A percentile compares a stretch with the other conserved stretches of the same genome.
These are phyloP conservation scores for Leccinum subgranulosum DNA, from an alignment of 768 basidiomycete genomes.

Conservation along the genomic window DNA sequence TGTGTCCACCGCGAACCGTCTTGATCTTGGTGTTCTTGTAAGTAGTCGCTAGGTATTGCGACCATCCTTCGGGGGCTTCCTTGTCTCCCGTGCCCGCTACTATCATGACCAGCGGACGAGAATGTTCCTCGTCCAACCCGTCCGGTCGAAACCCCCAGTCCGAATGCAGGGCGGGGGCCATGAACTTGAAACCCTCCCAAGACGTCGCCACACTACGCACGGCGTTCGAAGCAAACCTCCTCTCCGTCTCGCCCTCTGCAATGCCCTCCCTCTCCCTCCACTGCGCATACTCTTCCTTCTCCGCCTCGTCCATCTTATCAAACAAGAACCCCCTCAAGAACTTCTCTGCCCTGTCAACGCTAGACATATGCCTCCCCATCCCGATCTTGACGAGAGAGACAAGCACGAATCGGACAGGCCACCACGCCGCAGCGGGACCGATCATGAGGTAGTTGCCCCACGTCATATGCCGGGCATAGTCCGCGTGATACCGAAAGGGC, in stretches of 20 bases:
- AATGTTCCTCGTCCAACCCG: conserved; percentile 43
- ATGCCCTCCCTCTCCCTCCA: conserved; percentile 42
- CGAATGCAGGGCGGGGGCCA: conserved; percentile 41
- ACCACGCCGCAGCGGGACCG: conserved; percentile 42
- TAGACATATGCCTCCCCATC: conserved; percentile 36
- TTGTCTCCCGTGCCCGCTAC: conserved; percentile 42
- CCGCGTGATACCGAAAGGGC: conserved; percentile 44
- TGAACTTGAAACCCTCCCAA: conserved; percentile 52
- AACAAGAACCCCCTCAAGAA: conserved; percentile 40
- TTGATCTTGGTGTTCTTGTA: conserved; percentile 44
- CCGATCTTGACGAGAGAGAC: conserved; percentile 30
- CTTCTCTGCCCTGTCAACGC: conserved; percentile 38
- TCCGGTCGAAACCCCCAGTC: conserved; percentile 50
- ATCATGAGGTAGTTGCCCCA: conserved; percentile 45
- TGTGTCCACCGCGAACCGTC: conserved; percentile 47
- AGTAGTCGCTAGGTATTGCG: conserved; percentile 45
- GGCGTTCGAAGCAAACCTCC: conserved; percentile 39
- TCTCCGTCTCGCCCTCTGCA: conserved; percentile 43
- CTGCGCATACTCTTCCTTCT: conserved; percentile 31
- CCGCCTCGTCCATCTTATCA: conserved; percentile 38
- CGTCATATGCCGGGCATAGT: conserved; percentile 44
- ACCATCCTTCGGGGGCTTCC: conserved; percentile 41
- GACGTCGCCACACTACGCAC: conserved; percentile 45
- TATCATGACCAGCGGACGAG: conserved; percentile 43
- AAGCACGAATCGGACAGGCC: conserved; percentile 39